Conservation (phyloP, 768 basidiomycete species). For the Xanthoconium purpureum region DNA sequence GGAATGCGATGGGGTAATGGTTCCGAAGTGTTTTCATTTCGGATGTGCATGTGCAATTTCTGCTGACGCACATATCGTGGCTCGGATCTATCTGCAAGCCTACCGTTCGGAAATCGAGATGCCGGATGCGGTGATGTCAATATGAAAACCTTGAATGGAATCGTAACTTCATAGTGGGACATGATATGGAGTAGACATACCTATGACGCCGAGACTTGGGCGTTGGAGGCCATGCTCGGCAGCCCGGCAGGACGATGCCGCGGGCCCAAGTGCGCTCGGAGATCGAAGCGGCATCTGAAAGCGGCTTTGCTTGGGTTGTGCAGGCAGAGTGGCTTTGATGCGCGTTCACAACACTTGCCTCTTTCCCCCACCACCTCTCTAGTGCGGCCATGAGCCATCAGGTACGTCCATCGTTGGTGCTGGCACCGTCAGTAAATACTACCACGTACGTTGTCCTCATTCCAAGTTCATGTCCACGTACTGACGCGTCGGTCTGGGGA, state of each 20-base stretch:
- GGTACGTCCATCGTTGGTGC: slow-evolving; percentile 63
- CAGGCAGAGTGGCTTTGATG: slow-evolving; percentile 33
- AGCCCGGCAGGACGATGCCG: slow-evolving; percentile 23
- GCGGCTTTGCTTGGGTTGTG: slow-evolving; percentile 29
- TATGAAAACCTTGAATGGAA: too few relatives aligned
- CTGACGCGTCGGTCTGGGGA: slow-evolving; percentile 24
- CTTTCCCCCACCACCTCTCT: slow-evolving; percentile 26
- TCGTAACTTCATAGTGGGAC: background rate
- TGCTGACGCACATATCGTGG: background rate
- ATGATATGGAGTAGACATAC: too few relatives aligned
- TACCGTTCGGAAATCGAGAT: background rate
- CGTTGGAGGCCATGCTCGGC: slow-evolving; percentile 12
- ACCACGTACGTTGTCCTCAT: slow-evolving; percentile 59
- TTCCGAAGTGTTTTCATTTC: slow-evolving; percentile 16
- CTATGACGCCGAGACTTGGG: too few relatives aligned
- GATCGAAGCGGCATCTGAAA: slow-evolving; percentile 27
- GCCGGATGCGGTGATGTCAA: background rate
- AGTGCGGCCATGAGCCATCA: slow-evolving; percentile 54
- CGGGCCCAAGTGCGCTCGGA: slow-evolving; percentile 8
- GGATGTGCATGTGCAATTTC: slow-evolving; percentile 1
- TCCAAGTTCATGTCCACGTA: background rate
- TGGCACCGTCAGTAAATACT: slow-evolving; percentile 81
- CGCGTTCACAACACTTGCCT: slow-evolving; percentile 26
- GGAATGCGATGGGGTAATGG: background rate
- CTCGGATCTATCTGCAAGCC: background rate